Base-by-base conservation (phyloP, 345 rosid genomes). In the Euclidium syriacum region DNA sequence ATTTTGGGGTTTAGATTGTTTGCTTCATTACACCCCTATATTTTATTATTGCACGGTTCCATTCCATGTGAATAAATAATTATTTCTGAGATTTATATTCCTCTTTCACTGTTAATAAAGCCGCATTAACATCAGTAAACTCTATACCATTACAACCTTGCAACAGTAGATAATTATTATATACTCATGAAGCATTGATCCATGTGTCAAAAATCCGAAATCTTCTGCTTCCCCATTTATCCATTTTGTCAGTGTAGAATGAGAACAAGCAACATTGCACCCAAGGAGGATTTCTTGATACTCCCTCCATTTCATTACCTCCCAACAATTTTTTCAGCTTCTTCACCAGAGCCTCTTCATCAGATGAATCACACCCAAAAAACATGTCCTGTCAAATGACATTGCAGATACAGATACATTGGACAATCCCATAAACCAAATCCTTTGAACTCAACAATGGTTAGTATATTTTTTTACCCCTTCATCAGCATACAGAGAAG, bases 211-310 rank as follows among this genome's bases (percentile, higher is more conserved):
- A 70, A 18, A 70, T 53, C 2, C 74, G 15, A 10, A 62, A 70
- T 46, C 57, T 70, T 53, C 68, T 62, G 57, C 57, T 70, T 44
- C 62, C 74, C 68, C 68, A 70, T 27, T 29, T 68, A 70, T 70
- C 68, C 2, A 2, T 61, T 36, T 70, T 53, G 63, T 53, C 1
- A 34, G 5, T 46, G 63, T 70, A 70, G 20, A n/a, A 70, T 11
- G 74, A 70, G 63, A 62, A 29, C 22, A 70, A 36, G 43, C 69
- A 70, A 55, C 74, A 70, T 54, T 70, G 74, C 36, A 70, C 69
- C 74, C 68, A 62, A 46, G 69, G 68, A 20, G 74, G 68, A 38
- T 62, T 29, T 38, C 69, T 70, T 62, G 63, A 35, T 19, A 11
- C 51, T 61, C 35, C 10, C 3, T 53, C 39, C 10, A 44, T 26